Conservation (phyloP, 257 asterid genomes). For the Petunia secreta region DNA sequence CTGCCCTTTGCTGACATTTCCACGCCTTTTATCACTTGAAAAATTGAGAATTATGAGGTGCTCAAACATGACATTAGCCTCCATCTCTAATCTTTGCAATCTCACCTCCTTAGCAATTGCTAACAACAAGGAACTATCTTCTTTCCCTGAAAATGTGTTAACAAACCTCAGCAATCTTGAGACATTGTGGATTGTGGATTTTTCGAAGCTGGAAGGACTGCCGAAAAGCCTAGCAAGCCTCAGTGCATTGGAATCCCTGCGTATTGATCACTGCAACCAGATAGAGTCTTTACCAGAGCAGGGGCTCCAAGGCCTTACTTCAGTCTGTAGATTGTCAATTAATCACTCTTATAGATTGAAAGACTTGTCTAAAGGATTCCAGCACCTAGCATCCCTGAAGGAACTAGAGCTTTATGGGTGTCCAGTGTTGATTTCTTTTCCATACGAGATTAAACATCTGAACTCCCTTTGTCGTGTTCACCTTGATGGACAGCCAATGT, state of each 20-base stretch:
- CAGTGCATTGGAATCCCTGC: background rate
- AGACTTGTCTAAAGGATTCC: background rate
- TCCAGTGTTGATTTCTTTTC: no score
- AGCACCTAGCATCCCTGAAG: background rate
- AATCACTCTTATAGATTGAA: background rate
- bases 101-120: background rate
- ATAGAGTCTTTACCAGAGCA: background rate
- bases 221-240: background rate
- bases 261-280: background rate
- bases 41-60: background rate
- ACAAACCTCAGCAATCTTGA: slow-evolving; percentile 27
- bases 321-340: background rate
- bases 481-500: background rate
- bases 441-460: no score
- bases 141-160: slow-evolving; percentile 21
- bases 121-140: background rate
- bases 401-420: background rate
- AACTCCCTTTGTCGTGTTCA: slow-evolving; percentile 4
- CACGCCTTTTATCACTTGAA: background rate
- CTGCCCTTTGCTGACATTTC: slow-evolving; percentile 16
- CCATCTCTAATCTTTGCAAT: background rate
- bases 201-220: slow-evolving; percentile 22
- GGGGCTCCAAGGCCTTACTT: slow-evolving; percentile 5
- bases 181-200: background rate
- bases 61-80: background rate